Evolutionary conservation across 1,284 basidiomycete species (phyloP), one percentile per base, ranked within the genome.

Genomic region (Termitomyces sp.): DNA sequence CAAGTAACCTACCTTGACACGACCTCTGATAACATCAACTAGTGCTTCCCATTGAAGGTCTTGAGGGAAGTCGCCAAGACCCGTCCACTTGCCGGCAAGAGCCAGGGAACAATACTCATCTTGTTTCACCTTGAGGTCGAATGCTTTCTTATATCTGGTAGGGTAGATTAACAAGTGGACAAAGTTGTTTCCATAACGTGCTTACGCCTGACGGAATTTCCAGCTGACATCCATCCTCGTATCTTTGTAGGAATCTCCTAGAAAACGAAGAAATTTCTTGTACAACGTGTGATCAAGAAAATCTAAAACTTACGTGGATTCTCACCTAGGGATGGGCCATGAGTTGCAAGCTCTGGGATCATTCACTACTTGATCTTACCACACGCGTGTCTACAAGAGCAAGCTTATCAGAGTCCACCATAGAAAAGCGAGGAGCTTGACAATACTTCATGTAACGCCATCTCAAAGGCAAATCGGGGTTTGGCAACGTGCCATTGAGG

Each of bases 1-100:
- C 18, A 31, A 49, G 14, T 1, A 11, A 21, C 46, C 66, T 56
- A 84, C 84, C 73, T 88, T 88, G 58, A 86, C 86, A 53, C 76
- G 76, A 5, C 89, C 90, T 58, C 93, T 74, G 26, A 96, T 70
- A 2, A 93, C 83, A 57, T 94, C 91, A 0, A 91, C 86, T 10
- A 94, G 70, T 1, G 84, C 78, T 65, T 94, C 92, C 81, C 87
- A 91, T 60, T 89, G 79, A 19, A 93, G 70, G 50, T 83, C 81
- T 26, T 88, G 81, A 0, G 92, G 92, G 68, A 88, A 91, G 26
- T 76, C 69, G 26, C 75, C 78, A 6, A 86, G 69, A 13, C 70
- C 74, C 24, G 79, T 73, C 79, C 84, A 89, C 21, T 80, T 68
- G 1, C 83, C 78, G 2, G 72, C 65, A 8, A 77, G 62, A 0